phyloP scores from a whole-genome alignment of 1,139 yeast species.

The Torulaspora pretoriensis region DNA sequence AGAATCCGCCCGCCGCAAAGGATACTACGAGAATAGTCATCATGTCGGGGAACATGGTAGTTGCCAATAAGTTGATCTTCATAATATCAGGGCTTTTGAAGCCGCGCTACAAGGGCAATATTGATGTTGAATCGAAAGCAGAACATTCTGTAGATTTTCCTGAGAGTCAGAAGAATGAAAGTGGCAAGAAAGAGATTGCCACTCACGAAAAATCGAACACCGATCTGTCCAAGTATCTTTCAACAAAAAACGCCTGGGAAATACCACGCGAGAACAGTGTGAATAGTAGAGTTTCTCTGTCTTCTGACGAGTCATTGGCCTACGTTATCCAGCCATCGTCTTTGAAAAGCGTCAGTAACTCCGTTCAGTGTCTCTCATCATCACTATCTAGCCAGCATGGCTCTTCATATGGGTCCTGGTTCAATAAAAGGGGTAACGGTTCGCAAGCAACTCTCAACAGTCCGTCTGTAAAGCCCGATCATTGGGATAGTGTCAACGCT shows the following conservation, averaged over 20 bases:
- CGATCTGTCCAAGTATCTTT: conserved; percentile 11
- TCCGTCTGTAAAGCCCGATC: conserved; percentile 26
- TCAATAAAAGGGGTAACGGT: conserved; percentile 28
- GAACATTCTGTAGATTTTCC: conserved; percentile 2
- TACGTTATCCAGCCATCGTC: conserved; percentile 37
- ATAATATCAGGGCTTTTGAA: conserved; percentile 46
- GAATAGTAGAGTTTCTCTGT: conserved; percentile 25
- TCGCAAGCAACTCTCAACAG: conserved; percentile 25
- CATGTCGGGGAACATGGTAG: conserved; percentile 58
- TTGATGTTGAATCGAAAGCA: conserved; percentile 8
- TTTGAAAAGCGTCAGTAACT: conserved; percentile 31
- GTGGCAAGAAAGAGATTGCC: conserved; percentile 1
- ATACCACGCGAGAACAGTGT: conserved; percentile 29
- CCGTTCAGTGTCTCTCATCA: conserved; percentile 33
- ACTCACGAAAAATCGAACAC: conserved; percentile 12
- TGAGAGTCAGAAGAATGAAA: conserved; percentile 4
- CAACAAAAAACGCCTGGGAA: conserved; percentile 35
- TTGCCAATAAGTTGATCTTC: conserved; percentile 56
- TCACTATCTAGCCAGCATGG: conserved; percentile 33
- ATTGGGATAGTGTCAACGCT: conserved; percentile 22
- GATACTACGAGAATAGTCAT: conserved; percentile 49
- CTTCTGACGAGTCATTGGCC: conserved; percentile 30
- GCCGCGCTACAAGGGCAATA: conserved; percentile 25
- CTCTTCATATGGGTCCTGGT: conserved; percentile 38
- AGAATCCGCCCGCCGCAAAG: conserved; percentile 31